Base-by-base conservation (phyloP, 2,329 filamentous ascomycete genomes). In the Fusarium keratoplasticum region DNA sequence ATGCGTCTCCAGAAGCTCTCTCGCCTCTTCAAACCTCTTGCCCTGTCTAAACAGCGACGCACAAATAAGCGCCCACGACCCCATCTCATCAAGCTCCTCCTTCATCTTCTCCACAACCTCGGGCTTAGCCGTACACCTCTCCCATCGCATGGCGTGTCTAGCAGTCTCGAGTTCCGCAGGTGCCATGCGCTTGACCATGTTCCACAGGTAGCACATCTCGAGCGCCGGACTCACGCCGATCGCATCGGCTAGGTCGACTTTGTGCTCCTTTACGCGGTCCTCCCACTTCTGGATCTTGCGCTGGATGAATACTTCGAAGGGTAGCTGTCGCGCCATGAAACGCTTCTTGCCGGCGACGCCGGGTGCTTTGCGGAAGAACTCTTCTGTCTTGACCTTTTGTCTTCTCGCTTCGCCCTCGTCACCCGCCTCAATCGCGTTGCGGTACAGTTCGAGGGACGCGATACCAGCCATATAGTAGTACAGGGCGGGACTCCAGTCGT, bases 141-240 rank as follows among this genome's bases (percentile, higher is more conserved):
- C 84, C 89, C 89, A 97, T 0, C 86, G 85, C 13, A 98, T 83
- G n/a, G 88, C 88, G 1, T 81, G 83, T 40, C 94, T 81, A 0
- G 91, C 94, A 47, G 86, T 84, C 57, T 92, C 85, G 16, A 98
- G 85, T 69, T 96, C 89, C 0, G 84, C 83, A 1, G 83, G 77
- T 3, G 89, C 86, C 94, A 98, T 97, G 64, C 95, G 91, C 82
- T 94, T 96, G 76, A 90, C 91, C 1, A 95, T 96, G 79, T 94
- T 95, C 95, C 95, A 98, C 77, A 98, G 91, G 81, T 96, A 97
- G 14, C 93, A 92, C 93, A 98, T 97, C 84, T 98, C 96, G 78
- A 95, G 90, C 1, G 94, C 86, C 0, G 96, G 96, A 69, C 92
- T 93, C 4, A 94, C 87, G 0, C 95, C 95, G 10, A 97, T 87